phyloP scores from a whole-genome alignment of 2,329 filamentous ascomycete species.

The Nigrospora oryzae region DNA sequence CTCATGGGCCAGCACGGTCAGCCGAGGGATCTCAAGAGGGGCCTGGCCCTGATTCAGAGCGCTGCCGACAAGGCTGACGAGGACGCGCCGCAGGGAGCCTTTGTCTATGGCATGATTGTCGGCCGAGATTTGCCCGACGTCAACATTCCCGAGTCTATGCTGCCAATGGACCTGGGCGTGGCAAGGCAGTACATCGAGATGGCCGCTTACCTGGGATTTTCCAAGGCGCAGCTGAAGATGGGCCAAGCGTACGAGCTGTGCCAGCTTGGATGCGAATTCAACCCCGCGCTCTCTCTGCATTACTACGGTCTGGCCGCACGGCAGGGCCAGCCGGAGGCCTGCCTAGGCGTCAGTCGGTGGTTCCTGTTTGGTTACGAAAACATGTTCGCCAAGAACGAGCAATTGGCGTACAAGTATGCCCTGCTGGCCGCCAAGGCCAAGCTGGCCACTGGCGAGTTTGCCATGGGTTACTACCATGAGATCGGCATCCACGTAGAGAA shows the following conservation, averaged over 20 bases:
- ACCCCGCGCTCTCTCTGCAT: conserved; percentile 83
- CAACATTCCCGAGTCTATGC: conserved; percentile 58
- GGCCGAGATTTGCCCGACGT: conserved; percentile 89
- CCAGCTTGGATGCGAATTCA: conserved; percentile 89
- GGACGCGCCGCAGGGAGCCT: conserved; percentile 93
- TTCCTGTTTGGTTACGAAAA: conserved; percentile 93
- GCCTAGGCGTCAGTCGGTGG: conserved; percentile 96
- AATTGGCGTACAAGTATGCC: conserved; percentile 85
- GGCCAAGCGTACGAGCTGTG: conserved; percentile 92
- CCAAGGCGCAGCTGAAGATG: conserved; percentile 96
- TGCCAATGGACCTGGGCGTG: conserved; percentile 63
- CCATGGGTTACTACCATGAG: conserved; percentile 94
- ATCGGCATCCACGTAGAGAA: conserved; percentile 89
- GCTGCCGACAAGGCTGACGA: conserved; percentile 87
- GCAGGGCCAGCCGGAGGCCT: conserved; percentile 87
- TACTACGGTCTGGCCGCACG: conserved; percentile 91
- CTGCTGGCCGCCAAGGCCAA: conserved; percentile 75
- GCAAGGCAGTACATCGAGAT: conserved; percentile 91
- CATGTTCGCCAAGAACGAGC: conserved; percentile 91
- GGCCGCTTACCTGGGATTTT: conserved; percentile 89
- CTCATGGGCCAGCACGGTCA: conserved; percentile 90
- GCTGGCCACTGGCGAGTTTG: conserved; percentile 87
- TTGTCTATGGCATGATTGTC: conserved; percentile 91
- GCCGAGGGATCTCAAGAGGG: conserved; percentile 67
- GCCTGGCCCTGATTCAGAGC: conserved; percentile 72